Evolutionary conservation across 2,329 filamentous ascomycete species (phyloP), one percentile per base, ranked within the genome.

Genomic region (Xylaria sp.): DNA sequence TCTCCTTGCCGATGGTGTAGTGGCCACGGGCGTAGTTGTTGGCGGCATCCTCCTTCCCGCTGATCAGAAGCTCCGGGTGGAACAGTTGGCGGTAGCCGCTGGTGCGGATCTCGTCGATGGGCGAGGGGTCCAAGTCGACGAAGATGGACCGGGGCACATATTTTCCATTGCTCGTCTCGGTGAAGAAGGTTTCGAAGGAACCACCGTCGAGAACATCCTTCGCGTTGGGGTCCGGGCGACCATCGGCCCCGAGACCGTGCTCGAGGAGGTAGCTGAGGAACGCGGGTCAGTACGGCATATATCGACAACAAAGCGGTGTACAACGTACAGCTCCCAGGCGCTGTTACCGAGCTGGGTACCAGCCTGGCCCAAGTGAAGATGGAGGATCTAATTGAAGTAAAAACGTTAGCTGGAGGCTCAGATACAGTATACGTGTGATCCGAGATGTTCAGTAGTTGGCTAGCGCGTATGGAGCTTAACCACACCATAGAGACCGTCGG

Each of bases 11-110:
- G 65, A 89, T 85, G 65, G 87, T 89, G 76, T 90, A 89, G 76
- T 90, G 86, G 53, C 87, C 87, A 77, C 86, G 86, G 64, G 87
- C 87, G 68, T 89, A 90, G 80, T 90, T 90, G 78, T 89, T 89
- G 76, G 86, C 85, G 54, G 87, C 86, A 81, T 89, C 87, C 73
- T 89, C 87, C 80, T 89, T 89, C 74, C 86, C 86, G 72, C 83
- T 89, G 70, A 89, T 84, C 69, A 89, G 74, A 65, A 86, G 79
- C 78, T 89, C 86, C 42, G 86, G 86, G 75, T 89, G 86, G 79
- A 88, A 89, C 57, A 89, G 82, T 69, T 86, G 80, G 65, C 85
- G 84, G 76, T 88, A 89, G 61, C 67, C 58, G 56, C 86, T 86
- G 50, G 85, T 89, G 56, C 86, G 84, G 74, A 89, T 88, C 79